A percentile compares a stretch with the other conserved stretches of the same genome.
phyloP scores from a whole-genome alignment of 2,329 filamentous ascomycete genomes.

The Fusarium dlaminii region DNA sequence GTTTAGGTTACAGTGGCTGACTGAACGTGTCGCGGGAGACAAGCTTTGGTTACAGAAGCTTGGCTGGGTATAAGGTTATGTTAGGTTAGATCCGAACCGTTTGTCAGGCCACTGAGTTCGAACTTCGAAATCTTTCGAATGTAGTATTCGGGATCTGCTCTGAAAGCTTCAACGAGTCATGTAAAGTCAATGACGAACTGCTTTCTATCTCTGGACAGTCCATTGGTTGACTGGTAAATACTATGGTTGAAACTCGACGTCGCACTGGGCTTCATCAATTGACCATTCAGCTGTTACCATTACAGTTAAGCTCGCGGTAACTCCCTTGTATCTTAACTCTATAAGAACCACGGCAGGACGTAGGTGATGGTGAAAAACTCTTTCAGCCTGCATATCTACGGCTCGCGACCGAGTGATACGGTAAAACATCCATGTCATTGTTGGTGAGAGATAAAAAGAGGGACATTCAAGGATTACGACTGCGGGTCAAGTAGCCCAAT shows the following conservation, averaged over 20 bases:
- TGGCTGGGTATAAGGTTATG: background rate
- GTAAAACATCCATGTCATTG: constrained; percentile 9
- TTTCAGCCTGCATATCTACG: background rate
- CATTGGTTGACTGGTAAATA: background rate
- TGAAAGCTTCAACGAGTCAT: background rate
- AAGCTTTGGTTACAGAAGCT: constrained; percentile 22
- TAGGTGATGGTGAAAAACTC: background rate
- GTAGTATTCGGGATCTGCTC: background rate
- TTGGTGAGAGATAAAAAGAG: constrained; percentile 23
- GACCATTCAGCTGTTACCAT: background rate
- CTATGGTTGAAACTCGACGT: background rate
- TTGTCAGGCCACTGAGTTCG: background rate
- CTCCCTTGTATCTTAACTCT: background rate
- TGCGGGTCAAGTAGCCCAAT: constrained; percentile 30
- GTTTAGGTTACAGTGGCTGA: background rate
- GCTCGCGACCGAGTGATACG: background rate
- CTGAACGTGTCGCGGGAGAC: constrained; percentile 3
- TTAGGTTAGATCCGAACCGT: constrained; percentile 9
- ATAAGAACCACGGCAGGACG: background rate
- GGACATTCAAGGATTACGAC: constrained; percentile 19
- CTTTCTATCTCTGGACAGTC: background rate
- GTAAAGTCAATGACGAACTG: background rate
- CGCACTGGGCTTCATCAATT: background rate
- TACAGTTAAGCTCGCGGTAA: background rate
- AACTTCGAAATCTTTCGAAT: background rate